Evolutionary conservation across 2,329 filamentous ascomycete genomes (phyloP).

Genomic region (Monilinia polystroma): DNA sequence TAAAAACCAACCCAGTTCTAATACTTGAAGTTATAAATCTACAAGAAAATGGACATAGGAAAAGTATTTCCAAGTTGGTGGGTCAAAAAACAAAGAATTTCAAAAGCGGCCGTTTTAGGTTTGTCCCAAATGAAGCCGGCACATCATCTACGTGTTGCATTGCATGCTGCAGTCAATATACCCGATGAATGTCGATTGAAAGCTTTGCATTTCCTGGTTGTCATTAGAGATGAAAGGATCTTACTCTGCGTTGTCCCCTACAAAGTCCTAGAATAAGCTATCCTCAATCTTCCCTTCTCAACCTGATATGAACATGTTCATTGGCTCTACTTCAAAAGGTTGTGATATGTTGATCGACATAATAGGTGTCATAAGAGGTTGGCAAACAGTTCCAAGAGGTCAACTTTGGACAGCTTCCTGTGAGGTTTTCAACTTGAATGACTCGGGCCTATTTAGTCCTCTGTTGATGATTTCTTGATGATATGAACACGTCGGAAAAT

Average conservation of each 20-base stretch:
- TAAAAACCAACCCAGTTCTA: too few relatives aligned
- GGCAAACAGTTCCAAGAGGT: background rate
- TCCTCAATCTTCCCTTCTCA: background rate
- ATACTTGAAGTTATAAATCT: background rate
- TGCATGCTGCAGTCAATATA: constrained; percentile 14
- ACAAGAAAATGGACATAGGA: background rate
- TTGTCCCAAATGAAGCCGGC: constrained; percentile 14
- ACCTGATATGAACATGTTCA: background rate
- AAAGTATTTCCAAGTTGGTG: background rate
- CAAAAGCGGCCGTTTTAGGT: constrained; percentile 8
- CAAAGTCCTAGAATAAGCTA: background rate
- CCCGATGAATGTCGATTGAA: constrained; percentile 4
- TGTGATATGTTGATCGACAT: constrained; percentile 6
- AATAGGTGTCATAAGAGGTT: background rate
- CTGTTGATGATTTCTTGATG: background rate
- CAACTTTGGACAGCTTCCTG: background rate
- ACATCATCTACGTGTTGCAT: background rate
- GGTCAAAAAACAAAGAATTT: background rate
- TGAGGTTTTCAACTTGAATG: background rate
- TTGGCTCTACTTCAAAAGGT: background rate
- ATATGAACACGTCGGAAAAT: constrained; percentile 3
- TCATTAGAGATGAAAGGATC: constrained; percentile 13
- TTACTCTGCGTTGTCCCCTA: constrained; percentile 2
- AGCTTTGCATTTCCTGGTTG: constrained; percentile 14
- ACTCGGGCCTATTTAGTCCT: constrained; percentile 1